Evolutionary conservation across 148 eudicot species (phyloP), one percentile per base, ranked within the genome.

Genomic region (Cornus florida): DNA sequence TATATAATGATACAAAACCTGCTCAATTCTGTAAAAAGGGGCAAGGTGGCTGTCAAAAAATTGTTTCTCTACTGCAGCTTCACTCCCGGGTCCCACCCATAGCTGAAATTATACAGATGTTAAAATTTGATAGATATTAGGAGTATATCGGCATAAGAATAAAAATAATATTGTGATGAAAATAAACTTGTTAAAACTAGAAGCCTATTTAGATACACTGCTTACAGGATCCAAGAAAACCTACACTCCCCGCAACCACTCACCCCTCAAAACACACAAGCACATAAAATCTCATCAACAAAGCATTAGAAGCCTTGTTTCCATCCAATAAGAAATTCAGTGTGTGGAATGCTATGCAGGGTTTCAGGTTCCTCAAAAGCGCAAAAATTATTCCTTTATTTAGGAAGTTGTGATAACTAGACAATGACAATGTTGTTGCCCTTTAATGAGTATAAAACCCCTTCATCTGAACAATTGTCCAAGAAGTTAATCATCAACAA

Each of bases 21-120:
- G 94, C 89, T 97, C 99, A 83, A 97, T 93, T 86, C 99, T 87
- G 86, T 97, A 97, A 81, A 97, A 97, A 24, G 99, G 99, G 70
- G 97, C 94, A 79, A 97, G 91, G 78, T 97, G 98, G 77, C 79
- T 90, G 83, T 97, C 99, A 79, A 97, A 97, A 76, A 89, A 97
- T 64, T 86, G 87, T 83, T 92, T 97, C 89, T 97, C 97, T 77
- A 90, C 88, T 39, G 97, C 97, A 78, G 98, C 98, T 89, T 89
- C 87, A 87, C 99, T 97, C 69, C 97, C 97, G 75, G 86, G 94
- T 46, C 96, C 98, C 43, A 97, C 99, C 99, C 99, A 97, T 66
- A 97, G 97, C 99, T 97, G 92, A 84, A 89, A 89, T 14, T 48
- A 28, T 38, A 72, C 60, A 65, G 71, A 62, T 62, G 32, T 50